These are phyloP conservation scores for Microbotryomycetes sp. DNA, from an alignment of 1,284 basidiomycete genomes.

Conservation along the genomic window DNA sequence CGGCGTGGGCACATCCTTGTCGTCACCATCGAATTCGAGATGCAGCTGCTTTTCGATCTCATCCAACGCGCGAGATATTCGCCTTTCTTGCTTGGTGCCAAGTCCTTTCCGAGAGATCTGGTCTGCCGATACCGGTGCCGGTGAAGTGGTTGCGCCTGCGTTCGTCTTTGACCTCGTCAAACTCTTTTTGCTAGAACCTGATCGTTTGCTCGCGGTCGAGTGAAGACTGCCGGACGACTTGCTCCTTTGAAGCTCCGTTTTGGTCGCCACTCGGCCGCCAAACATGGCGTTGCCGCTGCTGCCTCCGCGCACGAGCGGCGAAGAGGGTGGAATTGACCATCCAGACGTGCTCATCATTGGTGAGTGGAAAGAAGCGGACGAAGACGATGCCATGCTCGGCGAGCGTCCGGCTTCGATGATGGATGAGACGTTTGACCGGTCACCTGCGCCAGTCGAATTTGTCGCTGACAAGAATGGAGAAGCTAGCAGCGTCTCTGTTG, in stretches of 20 bases:
- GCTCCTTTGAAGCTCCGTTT: conserved; percentile 4
- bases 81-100: not conserved
- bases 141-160: not conserved
- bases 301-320: not conserved
- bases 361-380: not conserved
- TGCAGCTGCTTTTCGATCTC: conserved; percentile 4
- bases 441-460: not conserved
- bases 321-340: not conserved
- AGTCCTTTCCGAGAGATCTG: not conserved
- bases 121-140: not conserved
- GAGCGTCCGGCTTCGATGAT: not conserved
- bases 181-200: not conserved
- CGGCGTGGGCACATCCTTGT: not conserved
- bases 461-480: not conserved
- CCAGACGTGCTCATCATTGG: not conserved
- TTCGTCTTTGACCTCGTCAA: not conserved
- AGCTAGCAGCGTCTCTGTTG: not conserved
- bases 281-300: conserved; percentile 12
- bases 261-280: conserved; percentile 4
- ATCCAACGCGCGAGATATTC: conserved; percentile 11
- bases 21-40: not conserved
- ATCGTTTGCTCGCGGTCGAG: not conserved
- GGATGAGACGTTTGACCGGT: not conserved
- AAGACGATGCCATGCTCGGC: not conserved
- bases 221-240: not conserved